Evolutionary conservation across 176 grass and related monocot genomes (phyloP).

Genomic region (Otatea glauca): DNA sequence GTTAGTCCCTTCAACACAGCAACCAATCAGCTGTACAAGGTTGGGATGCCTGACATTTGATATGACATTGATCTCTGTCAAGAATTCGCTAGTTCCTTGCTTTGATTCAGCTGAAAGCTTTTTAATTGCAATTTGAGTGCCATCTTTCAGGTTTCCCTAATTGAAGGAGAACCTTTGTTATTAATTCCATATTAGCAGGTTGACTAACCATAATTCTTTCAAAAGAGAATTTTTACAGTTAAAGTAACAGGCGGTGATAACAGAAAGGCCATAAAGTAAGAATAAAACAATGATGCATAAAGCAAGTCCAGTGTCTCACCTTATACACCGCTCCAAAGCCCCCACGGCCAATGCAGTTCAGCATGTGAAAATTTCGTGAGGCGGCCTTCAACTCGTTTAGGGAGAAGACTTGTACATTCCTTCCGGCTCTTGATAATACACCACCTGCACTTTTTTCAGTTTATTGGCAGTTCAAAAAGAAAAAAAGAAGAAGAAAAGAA

Average conservation of each 20-base stretch:
- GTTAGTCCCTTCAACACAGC: slow-evolving; percentile 52
- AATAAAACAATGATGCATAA: slow-evolving; percentile 15
- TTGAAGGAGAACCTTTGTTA: slow-evolving; percentile 36
- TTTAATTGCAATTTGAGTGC: slow-evolving; percentile 68
- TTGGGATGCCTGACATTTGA: slow-evolving; percentile 73
- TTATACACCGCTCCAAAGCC: slow-evolving; percentile 67
- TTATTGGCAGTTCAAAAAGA: slow-evolving; percentile 34
- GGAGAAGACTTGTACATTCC: slow-evolving; percentile 53
- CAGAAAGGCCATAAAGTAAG: slow-evolving; percentile 17
- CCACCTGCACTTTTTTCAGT: slow-evolving; percentile 46
- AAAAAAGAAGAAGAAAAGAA: not conserved
- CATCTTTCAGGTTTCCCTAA: slow-evolving; percentile 59
- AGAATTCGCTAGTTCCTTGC: slow-evolving; percentile 63
- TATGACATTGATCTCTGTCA: slow-evolving; percentile 74
- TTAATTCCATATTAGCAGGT: slow-evolving; percentile 29
- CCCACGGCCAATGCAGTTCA: slow-evolving; percentile 61
- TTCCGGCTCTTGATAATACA: slow-evolving; percentile 48
- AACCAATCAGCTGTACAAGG: slow-evolving; percentile 69
- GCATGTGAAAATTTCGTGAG: slow-evolving; percentile 54
- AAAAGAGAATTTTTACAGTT: slow-evolving; percentile 22
- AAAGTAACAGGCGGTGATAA: not conserved
- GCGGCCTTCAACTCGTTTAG: slow-evolving; percentile 54
- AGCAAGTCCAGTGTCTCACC: slow-evolving; percentile 29
- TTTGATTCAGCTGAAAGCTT: slow-evolving; percentile 69
- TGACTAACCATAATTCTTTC: not conserved